Conservation (phyloP, 108 stramenopile genomes). For the Poteriospumella lacustris region DNA sequence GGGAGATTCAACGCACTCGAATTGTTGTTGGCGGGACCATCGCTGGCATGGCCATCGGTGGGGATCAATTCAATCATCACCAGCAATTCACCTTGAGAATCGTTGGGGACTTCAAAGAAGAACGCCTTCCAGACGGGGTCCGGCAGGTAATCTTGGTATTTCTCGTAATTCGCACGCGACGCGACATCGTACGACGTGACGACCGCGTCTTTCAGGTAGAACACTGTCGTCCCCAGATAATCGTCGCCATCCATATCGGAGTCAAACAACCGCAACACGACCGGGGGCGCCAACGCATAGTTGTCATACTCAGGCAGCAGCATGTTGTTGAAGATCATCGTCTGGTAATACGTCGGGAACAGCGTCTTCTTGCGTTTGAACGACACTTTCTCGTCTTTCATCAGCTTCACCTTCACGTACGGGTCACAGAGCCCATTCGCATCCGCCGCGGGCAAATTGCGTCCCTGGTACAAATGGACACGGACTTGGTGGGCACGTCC, state of each 20-base stretch:
- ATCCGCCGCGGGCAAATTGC: slow-evolving; percentile 54
- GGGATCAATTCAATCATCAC: slow-evolving; percentile 40
- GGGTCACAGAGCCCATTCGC: slow-evolving; percentile 57
- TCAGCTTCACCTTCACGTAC: slow-evolving; percentile 51
- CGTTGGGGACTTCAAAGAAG: slow-evolving; percentile 38
- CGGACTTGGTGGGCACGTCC: neutral
- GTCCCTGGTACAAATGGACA: slow-evolving; percentile 24
- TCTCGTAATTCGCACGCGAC: slow-evolving; percentile 1
- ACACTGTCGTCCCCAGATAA: slow-evolving; percentile 38
- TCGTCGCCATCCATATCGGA: neutral
- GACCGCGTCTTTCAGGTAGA: slow-evolving; percentile 34
- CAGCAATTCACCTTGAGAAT: slow-evolving; percentile 47
- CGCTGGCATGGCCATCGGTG: neutral
- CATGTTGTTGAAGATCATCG: slow-evolving; percentile 32
- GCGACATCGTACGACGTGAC: slow-evolving; percentile 36
- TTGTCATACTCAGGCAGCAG: slow-evolving; percentile 30
- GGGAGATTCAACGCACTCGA: neutral
- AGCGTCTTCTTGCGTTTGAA: slow-evolving; percentile 29
- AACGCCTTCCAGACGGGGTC: slow-evolving; percentile 41
- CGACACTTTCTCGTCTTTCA: slow-evolving; percentile 29
- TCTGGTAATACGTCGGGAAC: slow-evolving; percentile 54
- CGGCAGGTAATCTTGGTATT: neutral
- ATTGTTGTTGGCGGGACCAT: slow-evolving; percentile 11
- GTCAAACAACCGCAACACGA: slow-evolving; percentile 20
- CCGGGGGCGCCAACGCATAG: slow-evolving; percentile 35